phyloP scores from a whole-genome alignment of 352 stramenopile genomes.

The Aphanomyces astaci region DNA sequence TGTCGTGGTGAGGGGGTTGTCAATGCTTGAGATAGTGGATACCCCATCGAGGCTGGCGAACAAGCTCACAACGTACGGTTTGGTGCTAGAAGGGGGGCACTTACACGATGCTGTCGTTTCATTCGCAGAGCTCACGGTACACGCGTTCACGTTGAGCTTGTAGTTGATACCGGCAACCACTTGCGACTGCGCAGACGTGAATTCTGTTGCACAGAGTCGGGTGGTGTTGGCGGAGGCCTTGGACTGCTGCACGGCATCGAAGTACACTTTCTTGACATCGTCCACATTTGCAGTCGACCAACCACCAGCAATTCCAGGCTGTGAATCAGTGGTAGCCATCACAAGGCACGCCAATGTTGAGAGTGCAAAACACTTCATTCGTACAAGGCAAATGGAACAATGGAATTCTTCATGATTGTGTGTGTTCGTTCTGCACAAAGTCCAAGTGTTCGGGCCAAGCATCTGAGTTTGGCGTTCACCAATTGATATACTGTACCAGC shows the following conservation, averaged over 20 bases:
- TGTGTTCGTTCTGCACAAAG: too few species aligned
- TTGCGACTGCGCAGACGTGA: conserved; percentile 36
- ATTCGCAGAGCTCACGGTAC: conserved; percentile 21
- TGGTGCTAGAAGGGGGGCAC: not conserved
- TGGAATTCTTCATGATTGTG: too few species aligned
- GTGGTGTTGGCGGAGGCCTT: not conserved
- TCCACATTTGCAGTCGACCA: not conserved
- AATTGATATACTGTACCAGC: too few species aligned
- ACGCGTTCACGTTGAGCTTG: conserved; percentile 43
- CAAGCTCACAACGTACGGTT: not conserved
- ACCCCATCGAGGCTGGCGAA: not conserved
- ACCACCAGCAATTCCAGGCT: not conserved
- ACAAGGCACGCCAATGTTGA: not conserved
- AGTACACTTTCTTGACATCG: not conserved
- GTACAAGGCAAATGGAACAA: too few species aligned
- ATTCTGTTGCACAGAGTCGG: conserved; percentile 35
- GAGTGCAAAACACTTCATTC: not conserved
- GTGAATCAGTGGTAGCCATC: not conserved
- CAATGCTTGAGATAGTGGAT: not conserved
- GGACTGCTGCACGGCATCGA: not conserved
- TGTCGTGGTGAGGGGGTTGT: too few species aligned
- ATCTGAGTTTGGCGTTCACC: too few species aligned
- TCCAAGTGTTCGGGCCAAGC: too few species aligned
- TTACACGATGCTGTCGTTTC: not conserved
- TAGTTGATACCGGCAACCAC: conserved; percentile 52